Conservation (phyloP, 148 eudicot genomes). For the Suaeda aralocaspica region DNA sequence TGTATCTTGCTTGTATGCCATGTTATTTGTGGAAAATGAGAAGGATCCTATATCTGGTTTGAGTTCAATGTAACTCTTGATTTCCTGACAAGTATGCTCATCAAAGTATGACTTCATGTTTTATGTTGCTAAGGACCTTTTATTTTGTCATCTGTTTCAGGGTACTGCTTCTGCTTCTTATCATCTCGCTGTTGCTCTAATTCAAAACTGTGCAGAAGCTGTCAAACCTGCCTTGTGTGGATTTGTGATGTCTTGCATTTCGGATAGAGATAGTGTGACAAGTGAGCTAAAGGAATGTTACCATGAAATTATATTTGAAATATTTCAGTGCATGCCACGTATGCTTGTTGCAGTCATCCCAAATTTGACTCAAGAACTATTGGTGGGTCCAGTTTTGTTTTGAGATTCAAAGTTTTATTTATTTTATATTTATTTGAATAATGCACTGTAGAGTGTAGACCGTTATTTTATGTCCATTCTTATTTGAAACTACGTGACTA, state of each 20-base stretch:
- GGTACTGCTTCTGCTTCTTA: constrained; percentile 53
- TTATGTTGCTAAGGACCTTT: background rate
- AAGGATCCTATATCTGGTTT: background rate
- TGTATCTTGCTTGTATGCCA: background rate
- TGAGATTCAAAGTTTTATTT: constrained; percentile 1
- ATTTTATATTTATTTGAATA: too few relatives aligned
- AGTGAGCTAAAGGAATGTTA: constrained; percentile 63
- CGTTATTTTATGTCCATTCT: background rate
- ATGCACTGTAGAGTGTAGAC: background rate
- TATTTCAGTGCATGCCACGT: constrained; percentile 59
- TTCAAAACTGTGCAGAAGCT: constrained; percentile 53
- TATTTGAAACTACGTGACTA: constrained; percentile 9
- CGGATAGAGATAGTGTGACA: constrained; percentile 48
- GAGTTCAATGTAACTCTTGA: background rate
- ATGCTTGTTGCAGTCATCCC: constrained; percentile 71
- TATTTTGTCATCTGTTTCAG: constrained; percentile 33
- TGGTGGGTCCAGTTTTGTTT: constrained; percentile 38
- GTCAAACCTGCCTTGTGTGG: constrained; percentile 55
- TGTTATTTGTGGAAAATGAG: background rate
- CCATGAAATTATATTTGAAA: constrained; percentile 70
- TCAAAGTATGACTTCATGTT: background rate
- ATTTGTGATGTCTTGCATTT: constrained; percentile 70
- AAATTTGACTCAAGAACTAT: constrained; percentile 58
- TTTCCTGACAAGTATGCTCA: background rate
- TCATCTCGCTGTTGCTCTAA: constrained; percentile 62